A percentile compares a stretch with the other conserved stretches of the same genome.
Conservation (phyloP, 2,329 filamentous ascomycete species). For the Pseudonectria foliicola region DNA sequence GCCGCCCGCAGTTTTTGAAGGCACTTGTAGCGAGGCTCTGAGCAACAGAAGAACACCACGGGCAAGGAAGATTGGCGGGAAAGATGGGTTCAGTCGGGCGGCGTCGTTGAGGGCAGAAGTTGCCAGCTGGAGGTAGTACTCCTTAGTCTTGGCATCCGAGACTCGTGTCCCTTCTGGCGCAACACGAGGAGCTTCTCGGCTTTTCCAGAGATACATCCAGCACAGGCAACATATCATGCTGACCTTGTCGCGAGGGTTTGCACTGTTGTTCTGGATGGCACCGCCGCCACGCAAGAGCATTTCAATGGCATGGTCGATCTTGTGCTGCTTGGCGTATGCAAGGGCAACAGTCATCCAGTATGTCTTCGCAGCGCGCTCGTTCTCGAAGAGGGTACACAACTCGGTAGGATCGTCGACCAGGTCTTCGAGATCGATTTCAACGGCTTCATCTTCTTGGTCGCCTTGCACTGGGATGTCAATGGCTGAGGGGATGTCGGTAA, state of each 20-base stretch:
- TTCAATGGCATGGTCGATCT: slow-evolving; percentile 76
- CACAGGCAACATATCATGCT: slow-evolving; percentile 78
- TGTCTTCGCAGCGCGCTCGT: slow-evolving; percentile 81
- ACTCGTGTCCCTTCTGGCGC: slow-evolving; percentile 55
- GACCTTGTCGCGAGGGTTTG: slow-evolving; percentile 73
- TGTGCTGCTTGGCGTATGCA: slow-evolving; percentile 92
- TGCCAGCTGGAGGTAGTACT: slow-evolving; percentile 84
- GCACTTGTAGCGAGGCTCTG: slow-evolving; percentile 74
- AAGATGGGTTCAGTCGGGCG: slow-evolving; percentile 86
- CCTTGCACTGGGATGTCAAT: slow-evolving; percentile 61
- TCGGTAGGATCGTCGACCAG: slow-evolving; percentile 91
- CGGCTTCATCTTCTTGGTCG: slow-evolving; percentile 62
- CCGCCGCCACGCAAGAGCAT: slow-evolving; percentile 67
- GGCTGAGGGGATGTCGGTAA: slow-evolving; percentile 56
- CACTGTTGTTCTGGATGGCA: slow-evolving; percentile 61
- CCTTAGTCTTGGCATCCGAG: slow-evolving; percentile 80
- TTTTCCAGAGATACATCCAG: slow-evolving; percentile 89
- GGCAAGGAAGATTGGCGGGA: slow-evolving; percentile 83
- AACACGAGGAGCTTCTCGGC: slow-evolving; percentile 64
- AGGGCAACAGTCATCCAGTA: slow-evolving; percentile 98
- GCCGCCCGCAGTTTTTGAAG: slow-evolving; percentile 59
- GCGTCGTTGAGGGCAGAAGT: slow-evolving; percentile 91
- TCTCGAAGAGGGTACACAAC: slow-evolving; percentile 89
- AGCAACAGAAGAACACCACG: slow-evolving; percentile 84
- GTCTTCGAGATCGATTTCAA: slow-evolving; percentile 89